These are phyloP conservation scores for Diaporthe vaccinii DNA, from an alignment of 2,329 filamentous ascomycete species.

Conservation along the genomic window DNA sequence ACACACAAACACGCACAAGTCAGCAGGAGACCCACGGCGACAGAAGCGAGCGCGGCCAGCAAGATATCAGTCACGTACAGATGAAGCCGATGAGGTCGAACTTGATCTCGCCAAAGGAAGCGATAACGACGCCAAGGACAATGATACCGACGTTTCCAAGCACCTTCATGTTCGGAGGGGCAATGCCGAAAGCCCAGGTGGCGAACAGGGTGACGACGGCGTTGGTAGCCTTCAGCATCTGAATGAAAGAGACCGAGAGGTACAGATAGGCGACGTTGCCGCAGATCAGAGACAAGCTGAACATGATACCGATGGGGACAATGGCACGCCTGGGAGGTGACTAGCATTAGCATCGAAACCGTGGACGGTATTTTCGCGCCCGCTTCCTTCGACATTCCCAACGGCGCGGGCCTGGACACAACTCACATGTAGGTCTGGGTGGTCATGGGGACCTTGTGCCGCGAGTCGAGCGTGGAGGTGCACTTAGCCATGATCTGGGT, in stretches of 20 bases:
- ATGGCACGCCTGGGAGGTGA: constrained; percentile 76
- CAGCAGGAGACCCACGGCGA: neutral
- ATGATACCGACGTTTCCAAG: constrained; percentile 92
- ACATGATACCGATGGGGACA: constrained; percentile 90
- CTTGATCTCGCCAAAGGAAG: constrained; percentile 91
- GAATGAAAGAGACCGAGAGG: constrained; percentile 91
- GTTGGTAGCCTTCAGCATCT: constrained; percentile 97
- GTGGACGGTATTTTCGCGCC: neutral
- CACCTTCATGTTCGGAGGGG: constrained; percentile 83
- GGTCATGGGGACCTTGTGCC: constrained; percentile 95
- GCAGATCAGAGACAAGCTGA: constrained; percentile 91
- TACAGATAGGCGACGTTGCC: constrained; percentile 93
- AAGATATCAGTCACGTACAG: constrained; percentile 52
- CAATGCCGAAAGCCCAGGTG: constrained; percentile 85
- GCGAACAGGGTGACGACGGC: constrained; percentile 89
- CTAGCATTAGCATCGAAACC: constrained; percentile 4
- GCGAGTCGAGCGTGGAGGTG: constrained; percentile 86
- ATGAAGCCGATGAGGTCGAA: constrained; percentile 83
- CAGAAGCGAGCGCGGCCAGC: neutral
- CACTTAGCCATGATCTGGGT: constrained; percentile 90
- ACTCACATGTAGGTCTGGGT: constrained; percentile 51
- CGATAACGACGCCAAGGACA: constrained; percentile 90
- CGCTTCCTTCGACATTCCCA: constrained; percentile 59
- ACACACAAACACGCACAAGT: neutral
- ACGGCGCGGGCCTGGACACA: neutral